A percentile compares a stretch with the other conserved stretches of the same genome.
Evolutionary conservation across 495 filamentous ascomycete genomes (phyloP).

Genomic region (Penicillium argentinense): DNA sequence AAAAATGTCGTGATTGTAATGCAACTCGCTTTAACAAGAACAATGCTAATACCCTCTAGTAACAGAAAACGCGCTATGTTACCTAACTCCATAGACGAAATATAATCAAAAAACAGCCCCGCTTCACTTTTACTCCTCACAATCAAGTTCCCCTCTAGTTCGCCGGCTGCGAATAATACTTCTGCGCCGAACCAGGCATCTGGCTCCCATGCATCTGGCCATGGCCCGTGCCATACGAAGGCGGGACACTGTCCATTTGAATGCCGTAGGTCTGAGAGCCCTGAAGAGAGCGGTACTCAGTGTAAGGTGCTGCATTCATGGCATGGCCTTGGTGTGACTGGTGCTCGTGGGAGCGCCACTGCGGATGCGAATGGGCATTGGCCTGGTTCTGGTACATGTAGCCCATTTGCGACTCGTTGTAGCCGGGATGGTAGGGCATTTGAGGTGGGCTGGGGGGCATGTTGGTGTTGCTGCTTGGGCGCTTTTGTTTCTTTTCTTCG

Average conservation of each 20-base stretch:
- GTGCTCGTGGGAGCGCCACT: not conserved
- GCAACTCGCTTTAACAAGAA: too few relatives aligned
- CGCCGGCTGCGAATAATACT: not conserved
- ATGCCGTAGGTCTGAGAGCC: not conserved
- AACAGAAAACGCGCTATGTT: too few relatives aligned
- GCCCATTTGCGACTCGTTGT: not conserved
- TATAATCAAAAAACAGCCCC: not conserved
- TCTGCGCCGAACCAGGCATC: too few relatives aligned
- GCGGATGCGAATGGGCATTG: not conserved
- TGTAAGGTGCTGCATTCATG: not conserved
- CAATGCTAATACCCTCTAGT: too few relatives aligned
- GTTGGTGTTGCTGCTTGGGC: slow-evolving; percentile 1
- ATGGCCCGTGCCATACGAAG: too few relatives aligned
- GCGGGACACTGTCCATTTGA: not conserved
- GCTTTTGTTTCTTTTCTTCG: slow-evolving; percentile 11
- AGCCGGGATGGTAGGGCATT: not conserved
- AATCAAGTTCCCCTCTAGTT: not conserved
- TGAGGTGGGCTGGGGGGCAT: not conserved
- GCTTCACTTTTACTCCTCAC: too few relatives aligned
- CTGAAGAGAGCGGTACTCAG: not conserved
- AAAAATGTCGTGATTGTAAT: too few relatives aligned
- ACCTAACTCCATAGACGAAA: too few relatives aligned
- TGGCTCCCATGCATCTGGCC: too few relatives aligned
- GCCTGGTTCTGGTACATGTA: slow-evolving; percentile 1
- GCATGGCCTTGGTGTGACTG: not conserved